phyloP scores from a whole-genome alignment of 805 yeast species.

The Starmerella asiatica region DNA sequence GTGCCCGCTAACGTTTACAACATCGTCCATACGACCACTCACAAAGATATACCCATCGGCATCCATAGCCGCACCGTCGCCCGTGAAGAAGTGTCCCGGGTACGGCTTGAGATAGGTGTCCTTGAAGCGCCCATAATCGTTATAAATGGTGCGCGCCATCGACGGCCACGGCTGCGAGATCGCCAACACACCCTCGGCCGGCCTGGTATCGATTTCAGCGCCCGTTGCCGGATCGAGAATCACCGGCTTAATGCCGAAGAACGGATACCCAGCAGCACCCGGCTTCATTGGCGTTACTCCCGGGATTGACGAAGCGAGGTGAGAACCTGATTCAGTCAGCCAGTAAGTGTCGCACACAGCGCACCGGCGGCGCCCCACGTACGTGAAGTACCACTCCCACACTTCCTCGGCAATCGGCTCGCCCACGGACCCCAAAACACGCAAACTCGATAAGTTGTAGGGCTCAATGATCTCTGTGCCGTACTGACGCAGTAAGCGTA shows the following conservation, averaged over 20 bases:
- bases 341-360: constrained; percentile 94
- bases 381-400: constrained; percentile 96
- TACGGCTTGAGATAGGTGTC: constrained; percentile 91
- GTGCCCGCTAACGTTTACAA: constrained; percentile 95
- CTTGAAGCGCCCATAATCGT: constrained; percentile 69
- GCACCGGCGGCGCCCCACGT: constrained; percentile 78
- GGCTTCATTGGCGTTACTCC: constrained; percentile 94
- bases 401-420: constrained; percentile 97
- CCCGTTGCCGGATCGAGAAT: constrained; percentile 92
- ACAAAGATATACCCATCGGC: constrained; percentile 95
- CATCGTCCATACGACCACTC: constrained; percentile 96
- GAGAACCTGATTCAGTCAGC: constrained; percentile 98
- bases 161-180: constrained; percentile 92
- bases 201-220: constrained; percentile 66
- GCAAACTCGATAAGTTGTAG: constrained; percentile 70
- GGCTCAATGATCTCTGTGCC: constrained; percentile 75
- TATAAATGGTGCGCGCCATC: constrained; percentile 93
- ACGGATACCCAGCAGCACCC: constrained; percentile 92
- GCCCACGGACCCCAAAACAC: constrained; percentile 94
- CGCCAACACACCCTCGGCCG: constrained; percentile 93
- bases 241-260: constrained; percentile 84
- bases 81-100: constrained; percentile 88
- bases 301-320: constrained; percentile 84
- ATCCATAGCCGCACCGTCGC: constrained; percentile 98
- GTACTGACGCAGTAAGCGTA: constrained; percentile 77